Conservation (phyloP, 345 rosid species). For the Camelina sativa region DNA sequence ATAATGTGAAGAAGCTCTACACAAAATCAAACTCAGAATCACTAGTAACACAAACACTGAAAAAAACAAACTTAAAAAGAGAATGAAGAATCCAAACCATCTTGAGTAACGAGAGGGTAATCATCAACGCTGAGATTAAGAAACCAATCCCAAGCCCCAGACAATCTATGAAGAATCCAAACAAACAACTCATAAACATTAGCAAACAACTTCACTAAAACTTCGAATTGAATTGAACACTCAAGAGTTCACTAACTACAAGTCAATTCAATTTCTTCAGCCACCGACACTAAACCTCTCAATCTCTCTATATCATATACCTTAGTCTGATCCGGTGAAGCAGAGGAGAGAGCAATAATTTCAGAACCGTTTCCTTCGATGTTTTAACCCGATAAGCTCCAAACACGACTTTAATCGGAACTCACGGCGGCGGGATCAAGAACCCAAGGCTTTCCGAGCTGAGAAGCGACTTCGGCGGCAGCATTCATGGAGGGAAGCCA, state of each 20-base stretch:
- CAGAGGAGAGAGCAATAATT: conserved; percentile 69
- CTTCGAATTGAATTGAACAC: neutral
- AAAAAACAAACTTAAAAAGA: neutral
- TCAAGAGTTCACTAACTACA: neutral
- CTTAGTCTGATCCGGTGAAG: conserved; percentile 62
- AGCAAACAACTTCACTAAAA: neutral
- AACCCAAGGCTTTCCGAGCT: conserved; percentile 74
- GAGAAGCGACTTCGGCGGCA: conserved; percentile 61
- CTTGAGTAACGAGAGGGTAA: too few relatives aligned
- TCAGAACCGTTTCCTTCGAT: conserved; percentile 91
- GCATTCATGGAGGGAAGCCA: conserved; percentile 83
- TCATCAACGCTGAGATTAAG: too few relatives aligned
- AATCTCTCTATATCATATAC: conserved; percentile 38
- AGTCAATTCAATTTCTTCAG: conserved; percentile 14
- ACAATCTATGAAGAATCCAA: too few relatives aligned
- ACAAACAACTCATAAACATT: conserved; percentile 6
- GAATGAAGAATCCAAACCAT: too few relatives aligned
- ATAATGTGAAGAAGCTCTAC: conserved; percentile 95
- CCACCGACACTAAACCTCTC: conserved; percentile 8
- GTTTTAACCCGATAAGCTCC: conserved; percentile 68
- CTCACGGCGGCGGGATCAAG: conserved; percentile 95
- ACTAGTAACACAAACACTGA: conserved; percentile 16
- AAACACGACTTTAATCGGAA: conserved; percentile 77
- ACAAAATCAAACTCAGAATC: conserved; percentile 33
- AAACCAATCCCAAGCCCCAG: too few relatives aligned